phyloP scores from a whole-genome alignment of 2,329 filamentous ascomycete genomes.

The Aspergillus sp. region DNA sequence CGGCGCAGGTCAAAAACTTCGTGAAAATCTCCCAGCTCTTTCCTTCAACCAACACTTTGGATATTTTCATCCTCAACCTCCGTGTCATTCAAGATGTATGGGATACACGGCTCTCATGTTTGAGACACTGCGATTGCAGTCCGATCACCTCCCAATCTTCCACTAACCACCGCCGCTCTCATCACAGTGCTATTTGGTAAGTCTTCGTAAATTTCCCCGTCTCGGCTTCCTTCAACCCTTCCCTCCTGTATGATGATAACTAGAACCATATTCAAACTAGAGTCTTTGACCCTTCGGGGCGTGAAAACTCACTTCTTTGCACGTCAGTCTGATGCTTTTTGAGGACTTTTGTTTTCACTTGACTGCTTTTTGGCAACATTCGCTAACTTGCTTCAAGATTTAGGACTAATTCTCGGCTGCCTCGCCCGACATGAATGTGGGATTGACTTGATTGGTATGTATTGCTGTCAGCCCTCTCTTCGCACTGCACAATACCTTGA shows the following conservation, averaged over 20 bases:
- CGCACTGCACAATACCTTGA: conserved; percentile 27
- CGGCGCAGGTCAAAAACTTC: conserved; percentile 37
- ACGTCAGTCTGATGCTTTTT: conserved; percentile 83
- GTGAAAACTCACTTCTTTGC: conserved; percentile 79
- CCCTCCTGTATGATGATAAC: conserved; percentile 72
- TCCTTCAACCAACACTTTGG: conserved; percentile 7
- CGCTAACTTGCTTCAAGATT: conserved; percentile 5
- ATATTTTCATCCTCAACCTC: background rate
- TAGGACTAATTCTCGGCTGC: background rate
- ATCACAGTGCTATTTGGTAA: conserved; percentile 31
- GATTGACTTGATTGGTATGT: conserved; percentile 31
- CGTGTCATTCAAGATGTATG: background rate
- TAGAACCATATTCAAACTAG: conserved; percentile 81
- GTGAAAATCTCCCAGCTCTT: conserved; percentile 25
- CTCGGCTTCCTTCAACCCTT: conserved; percentile 29
- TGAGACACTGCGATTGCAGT: conserved; percentile 14
- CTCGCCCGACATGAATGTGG: background rate
- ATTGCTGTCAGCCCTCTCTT: conserved; percentile 37
- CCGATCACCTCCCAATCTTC: conserved; percentile 19
- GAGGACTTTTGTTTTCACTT: conserved; percentile 15
- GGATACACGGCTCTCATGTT: background rate
- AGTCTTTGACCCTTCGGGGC: conserved; percentile 86
- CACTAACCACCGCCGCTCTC: conserved; percentile 15
- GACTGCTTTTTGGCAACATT: conserved; percentile 2
- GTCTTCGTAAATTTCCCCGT: conserved; percentile 18